phyloP scores from a whole-genome alignment of 352 stramenopile species.

The Phytophthora uliginosa region DNA sequence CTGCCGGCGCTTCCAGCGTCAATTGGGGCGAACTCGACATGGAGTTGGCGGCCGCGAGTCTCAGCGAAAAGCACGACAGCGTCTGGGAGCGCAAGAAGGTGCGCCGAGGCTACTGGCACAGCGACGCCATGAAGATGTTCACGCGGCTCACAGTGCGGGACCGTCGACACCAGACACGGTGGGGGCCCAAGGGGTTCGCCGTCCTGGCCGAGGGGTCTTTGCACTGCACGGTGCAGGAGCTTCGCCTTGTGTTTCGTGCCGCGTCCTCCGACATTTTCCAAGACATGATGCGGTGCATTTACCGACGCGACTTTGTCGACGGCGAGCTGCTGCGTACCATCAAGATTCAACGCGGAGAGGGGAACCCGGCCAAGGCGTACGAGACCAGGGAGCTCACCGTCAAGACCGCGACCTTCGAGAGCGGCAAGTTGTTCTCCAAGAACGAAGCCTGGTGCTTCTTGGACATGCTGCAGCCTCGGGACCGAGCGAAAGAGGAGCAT shows the following conservation, averaged over 20 bases:
- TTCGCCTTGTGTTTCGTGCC: constrained; percentile 48
- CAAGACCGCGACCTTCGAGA: constrained; percentile 53
- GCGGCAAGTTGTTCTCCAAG: constrained; percentile 43
- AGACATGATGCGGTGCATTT: constrained; percentile 49
- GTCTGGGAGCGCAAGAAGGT: constrained; percentile 48
- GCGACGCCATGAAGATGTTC: constrained; percentile 42
- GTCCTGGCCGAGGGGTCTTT: constrained; percentile 44
- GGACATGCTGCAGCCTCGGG: constrained; percentile 43
- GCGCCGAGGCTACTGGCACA: constrained; percentile 17
- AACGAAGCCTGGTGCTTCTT: constrained; percentile 57
- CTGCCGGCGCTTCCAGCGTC: constrained; percentile 32
- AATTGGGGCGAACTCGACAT: constrained; percentile 51
- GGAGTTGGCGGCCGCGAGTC: constrained; percentile 36
- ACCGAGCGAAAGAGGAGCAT: constrained; percentile 39
- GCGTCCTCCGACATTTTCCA: constrained; percentile 37
- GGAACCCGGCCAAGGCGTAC: constrained; percentile 24
- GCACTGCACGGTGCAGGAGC: constrained; percentile 48
- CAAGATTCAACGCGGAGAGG: constrained; percentile 22
- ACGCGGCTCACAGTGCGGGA: constrained; percentile 31
- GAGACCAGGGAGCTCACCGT: constrained; percentile 40
- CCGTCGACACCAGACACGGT: constrained; percentile 40
- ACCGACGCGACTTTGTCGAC: constrained; percentile 43
- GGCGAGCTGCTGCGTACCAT: constrained; percentile 49
- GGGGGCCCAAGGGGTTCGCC: constrained; percentile 40
- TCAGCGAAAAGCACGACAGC: constrained; percentile 27